Conservation (phyloP, 768 basidiomycete species). For the Rhodotorula graminis region DNA sequence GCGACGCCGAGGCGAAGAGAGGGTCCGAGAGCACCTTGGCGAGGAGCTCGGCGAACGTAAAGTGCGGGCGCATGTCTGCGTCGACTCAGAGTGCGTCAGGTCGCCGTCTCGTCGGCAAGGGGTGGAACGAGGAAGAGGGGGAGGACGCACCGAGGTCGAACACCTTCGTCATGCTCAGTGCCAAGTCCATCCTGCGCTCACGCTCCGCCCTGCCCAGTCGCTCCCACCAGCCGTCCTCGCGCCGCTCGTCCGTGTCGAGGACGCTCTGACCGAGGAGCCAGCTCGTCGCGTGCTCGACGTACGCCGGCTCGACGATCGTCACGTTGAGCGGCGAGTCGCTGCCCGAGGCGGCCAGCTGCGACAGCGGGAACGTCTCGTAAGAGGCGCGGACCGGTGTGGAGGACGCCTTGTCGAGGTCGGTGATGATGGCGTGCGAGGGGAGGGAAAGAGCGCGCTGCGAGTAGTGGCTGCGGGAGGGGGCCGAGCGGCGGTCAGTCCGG, state of each 20-base stretch:
- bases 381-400: not conserved
- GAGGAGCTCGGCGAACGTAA: not conserved
- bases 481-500: not conserved
- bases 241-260: not conserved
- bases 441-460: constrained; percentile 1
- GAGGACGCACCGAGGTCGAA: not conserved
- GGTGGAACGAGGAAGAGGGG: too few species aligned
- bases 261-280: not conserved
- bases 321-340: constrained; percentile 3
- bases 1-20: not conserved
- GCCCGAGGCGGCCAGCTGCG: not conserved
- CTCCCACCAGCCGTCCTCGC: not conserved
- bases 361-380: constrained; percentile 10
- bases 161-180: not conserved
- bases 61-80: constrained; percentile 7
- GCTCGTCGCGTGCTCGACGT: not conserved
- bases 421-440: constrained; percentile 2
- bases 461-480: not conserved
- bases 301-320: constrained; percentile 9
- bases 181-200: not conserved
- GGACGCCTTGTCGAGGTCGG: not conserved
- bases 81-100: not conserved
- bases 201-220: not conserved
- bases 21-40: not conserved
- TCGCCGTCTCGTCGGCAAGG: too few species aligned